Percentiles rank a stretch among this genome's conserved stretches.
These are phyloP conservation scores for Melaleuca alternifolia DNA, from an alignment of 345 rosid genomes.

Conservation along the genomic window DNA sequence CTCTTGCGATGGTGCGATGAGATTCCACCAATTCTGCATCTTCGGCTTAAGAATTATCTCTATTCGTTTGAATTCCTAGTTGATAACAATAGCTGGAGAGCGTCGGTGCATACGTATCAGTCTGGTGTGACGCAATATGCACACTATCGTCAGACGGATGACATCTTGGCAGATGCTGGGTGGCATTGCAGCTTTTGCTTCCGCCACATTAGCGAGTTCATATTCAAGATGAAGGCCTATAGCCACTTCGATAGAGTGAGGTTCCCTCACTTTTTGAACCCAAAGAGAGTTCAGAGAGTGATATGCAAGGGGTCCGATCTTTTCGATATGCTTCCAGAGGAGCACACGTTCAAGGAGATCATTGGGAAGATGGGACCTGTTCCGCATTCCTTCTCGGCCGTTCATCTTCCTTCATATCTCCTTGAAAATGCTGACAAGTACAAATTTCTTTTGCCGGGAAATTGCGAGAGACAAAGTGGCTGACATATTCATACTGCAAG, in stretches of 20 bases:
- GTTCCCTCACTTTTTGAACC: slow-evolving; percentile 42
- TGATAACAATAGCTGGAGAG: slow-evolving; percentile 80
- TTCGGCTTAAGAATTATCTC: slow-evolving; percentile 68
- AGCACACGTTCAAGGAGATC: slow-evolving; percentile 49
- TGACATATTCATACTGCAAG: slow-evolving; percentile 3
- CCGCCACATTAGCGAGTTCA: slow-evolving; percentile 41
- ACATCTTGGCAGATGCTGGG: slow-evolving; percentile 48
- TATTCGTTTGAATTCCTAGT: slow-evolving; percentile 77
- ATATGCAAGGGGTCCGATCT: slow-evolving; percentile 56
- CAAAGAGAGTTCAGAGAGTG: slow-evolving; percentile 43
- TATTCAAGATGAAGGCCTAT: slow-evolving; percentile 61
- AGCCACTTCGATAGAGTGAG: slow-evolving; percentile 53
- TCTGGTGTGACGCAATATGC: slow-evolving; percentile 42
- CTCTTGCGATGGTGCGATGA: slow-evolving; percentile 80
- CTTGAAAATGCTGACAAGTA: slow-evolving; percentile 45
- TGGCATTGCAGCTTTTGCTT: slow-evolving; percentile 73
- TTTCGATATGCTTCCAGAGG: slow-evolving; percentile 65
- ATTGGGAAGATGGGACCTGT: slow-evolving; percentile 63
- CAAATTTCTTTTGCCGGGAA: slow-evolving; percentile 53
- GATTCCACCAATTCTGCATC: slow-evolving; percentile 59
- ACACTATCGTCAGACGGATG: slow-evolving; percentile 49
- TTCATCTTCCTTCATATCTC: slow-evolving; percentile 53
- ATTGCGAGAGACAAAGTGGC: slow-evolving; percentile 48
- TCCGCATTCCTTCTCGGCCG: slow-evolving; percentile 56
- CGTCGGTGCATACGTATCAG: slow-evolving; percentile 61